phyloP scores from a whole-genome alignment of 2,329 filamentous ascomycete genomes.

The Phoma herbarum region DNA sequence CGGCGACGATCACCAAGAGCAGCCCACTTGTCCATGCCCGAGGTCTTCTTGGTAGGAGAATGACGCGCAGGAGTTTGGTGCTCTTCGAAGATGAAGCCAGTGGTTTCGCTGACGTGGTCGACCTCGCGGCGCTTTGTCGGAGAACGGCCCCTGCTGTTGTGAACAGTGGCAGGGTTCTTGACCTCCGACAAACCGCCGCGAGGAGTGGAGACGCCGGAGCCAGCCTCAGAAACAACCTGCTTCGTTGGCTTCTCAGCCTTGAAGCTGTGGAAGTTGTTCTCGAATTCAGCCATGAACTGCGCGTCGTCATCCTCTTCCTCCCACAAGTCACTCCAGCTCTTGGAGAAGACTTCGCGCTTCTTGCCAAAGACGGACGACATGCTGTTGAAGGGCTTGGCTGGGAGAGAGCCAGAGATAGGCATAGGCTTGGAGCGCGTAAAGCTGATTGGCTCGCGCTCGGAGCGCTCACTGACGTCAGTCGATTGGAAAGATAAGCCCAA shows the following conservation, averaged over 20 bases:
- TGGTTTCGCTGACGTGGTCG: constrained; percentile 71
- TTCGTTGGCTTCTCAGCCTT: constrained; percentile 48
- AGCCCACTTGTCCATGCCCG: constrained; percentile 83
- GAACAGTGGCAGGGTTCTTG: constrained; percentile 62
- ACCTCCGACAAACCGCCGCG: constrained; percentile 63
- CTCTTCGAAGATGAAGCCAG: constrained; percentile 79
- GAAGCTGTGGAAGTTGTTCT: constrained; percentile 63
- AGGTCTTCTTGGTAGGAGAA: constrained; percentile 72
- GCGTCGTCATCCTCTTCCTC: constrained; percentile 90
- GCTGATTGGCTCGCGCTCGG: constrained; percentile 51
- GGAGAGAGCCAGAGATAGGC: constrained; percentile 81
- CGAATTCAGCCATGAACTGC: constrained; percentile 64
- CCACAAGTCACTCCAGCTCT: constrained; percentile 99
- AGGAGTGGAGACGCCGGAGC: constrained; percentile 58
- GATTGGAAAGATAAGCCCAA: constrained; percentile 84
- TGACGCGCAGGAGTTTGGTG: constrained; percentile 61
- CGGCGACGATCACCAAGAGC: constrained; percentile 85
- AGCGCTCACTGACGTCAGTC: constrained; percentile 49
- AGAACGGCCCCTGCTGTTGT: constrained; percentile 57
- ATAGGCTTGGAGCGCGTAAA: constrained; percentile 73
- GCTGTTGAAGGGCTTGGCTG: constrained; percentile 70
- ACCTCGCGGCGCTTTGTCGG: constrained; percentile 55
- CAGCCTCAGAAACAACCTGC: constrained; percentile 50
- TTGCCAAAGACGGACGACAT: constrained; percentile 83
- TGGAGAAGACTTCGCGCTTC: constrained; percentile 81